A percentile compares a stretch with the other conserved stretches of the same genome.
Conservation (phyloP, 1,284 basidiomycete genomes). For the Pterulicium gracile region DNA sequence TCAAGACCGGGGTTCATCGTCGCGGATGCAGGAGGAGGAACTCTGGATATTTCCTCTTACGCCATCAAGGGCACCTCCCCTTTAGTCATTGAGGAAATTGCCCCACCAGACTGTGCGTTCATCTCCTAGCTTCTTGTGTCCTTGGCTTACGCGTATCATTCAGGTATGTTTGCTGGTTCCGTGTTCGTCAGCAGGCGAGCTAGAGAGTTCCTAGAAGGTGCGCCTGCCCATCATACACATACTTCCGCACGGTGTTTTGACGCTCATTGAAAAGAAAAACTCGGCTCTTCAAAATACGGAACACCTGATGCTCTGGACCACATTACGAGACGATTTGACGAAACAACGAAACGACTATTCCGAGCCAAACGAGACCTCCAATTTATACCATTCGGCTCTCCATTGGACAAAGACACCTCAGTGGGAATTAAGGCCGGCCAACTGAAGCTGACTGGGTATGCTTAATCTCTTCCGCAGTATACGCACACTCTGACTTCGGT, state of each 20-base stretch:
- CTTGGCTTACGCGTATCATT: constrained; percentile 7
- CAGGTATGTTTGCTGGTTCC: constrained; percentile 68
- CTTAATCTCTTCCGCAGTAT: constrained; percentile 6
- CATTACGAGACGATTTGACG: constrained; percentile 63
- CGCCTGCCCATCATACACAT: constrained; percentile 5
- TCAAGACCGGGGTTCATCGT: constrained; percentile 67
- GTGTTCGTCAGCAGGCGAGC: constrained; percentile 71
- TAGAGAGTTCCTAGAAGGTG: constrained; percentile 56
- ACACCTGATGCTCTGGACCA: constrained; percentile 59
- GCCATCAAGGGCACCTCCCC: constrained; percentile 55
- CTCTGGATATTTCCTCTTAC: constrained; percentile 69
- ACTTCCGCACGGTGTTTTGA: constrained; percentile 3
- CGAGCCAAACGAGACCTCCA: constrained; percentile 54
- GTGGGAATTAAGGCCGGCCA: constrained; percentile 63
- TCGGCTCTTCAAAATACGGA: constrained; percentile 60
- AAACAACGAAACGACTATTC: constrained; percentile 70
- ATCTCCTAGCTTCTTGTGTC: constrained; percentile 3
- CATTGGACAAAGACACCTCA: constrained; percentile 57
- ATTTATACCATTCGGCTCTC: constrained; percentile 68
- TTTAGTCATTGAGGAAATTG: constrained; percentile 68
- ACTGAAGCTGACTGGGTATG: constrained; percentile 59
- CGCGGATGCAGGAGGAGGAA: constrained; percentile 71
- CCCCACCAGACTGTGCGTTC: constrained; percentile 64
- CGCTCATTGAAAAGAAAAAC: constrained; percentile 37
- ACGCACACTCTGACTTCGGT: constrained; percentile 5